A percentile compares a stretch with the other conserved stretches of the same genome.
These are phyloP conservation scores for Jatropha multifida DNA, from an alignment of 441 rosid species.

Conservation along the genomic window DNA sequence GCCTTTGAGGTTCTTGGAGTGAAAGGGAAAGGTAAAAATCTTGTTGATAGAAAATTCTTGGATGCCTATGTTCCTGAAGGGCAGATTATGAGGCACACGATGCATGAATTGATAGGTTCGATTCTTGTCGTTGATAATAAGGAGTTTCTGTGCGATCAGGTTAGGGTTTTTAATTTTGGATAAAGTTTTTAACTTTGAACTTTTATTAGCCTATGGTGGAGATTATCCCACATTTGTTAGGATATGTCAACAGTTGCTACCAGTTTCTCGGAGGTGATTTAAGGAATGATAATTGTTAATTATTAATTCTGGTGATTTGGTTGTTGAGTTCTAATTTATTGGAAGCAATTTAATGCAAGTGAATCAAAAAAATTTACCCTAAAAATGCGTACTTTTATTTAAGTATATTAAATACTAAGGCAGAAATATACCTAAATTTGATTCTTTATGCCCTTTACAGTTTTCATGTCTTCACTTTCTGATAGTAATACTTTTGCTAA, in stretches of 20 bases:
- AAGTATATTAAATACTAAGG: not conserved
- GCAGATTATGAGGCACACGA: constrained; percentile 49
- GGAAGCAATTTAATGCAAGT: not conserved
- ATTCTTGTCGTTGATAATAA: constrained; percentile 42
- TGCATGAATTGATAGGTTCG: constrained; percentile 65
- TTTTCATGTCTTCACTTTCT: constrained; percentile 5
- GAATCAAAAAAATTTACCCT: not conserved
- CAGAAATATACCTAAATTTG: not conserved
- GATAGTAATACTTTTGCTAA: constrained; percentile 26
- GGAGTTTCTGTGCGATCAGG: constrained; percentile 71
- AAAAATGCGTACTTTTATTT: not conserved
- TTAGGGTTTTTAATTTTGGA: constrained; percentile 25
- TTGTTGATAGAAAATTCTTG: constrained; percentile 47
- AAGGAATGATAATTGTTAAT: not conserved
- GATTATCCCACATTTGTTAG: too few relatives aligned
- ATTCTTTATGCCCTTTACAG: not conserved
- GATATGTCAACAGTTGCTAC: not conserved
- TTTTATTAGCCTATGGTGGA: too few relatives aligned
- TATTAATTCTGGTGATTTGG: not conserved
- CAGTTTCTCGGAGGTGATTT: not conserved
- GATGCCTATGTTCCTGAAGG: constrained; percentile 51
- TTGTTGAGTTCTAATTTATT: not conserved
- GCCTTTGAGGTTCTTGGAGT: constrained; percentile 56
- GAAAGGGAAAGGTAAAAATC: constrained; percentile 23
- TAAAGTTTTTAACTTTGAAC: not conserved